Base-by-base conservation (phyloP, 2,329 filamentous ascomycete genomes). In the Colletotrichum coccodes region DNA sequence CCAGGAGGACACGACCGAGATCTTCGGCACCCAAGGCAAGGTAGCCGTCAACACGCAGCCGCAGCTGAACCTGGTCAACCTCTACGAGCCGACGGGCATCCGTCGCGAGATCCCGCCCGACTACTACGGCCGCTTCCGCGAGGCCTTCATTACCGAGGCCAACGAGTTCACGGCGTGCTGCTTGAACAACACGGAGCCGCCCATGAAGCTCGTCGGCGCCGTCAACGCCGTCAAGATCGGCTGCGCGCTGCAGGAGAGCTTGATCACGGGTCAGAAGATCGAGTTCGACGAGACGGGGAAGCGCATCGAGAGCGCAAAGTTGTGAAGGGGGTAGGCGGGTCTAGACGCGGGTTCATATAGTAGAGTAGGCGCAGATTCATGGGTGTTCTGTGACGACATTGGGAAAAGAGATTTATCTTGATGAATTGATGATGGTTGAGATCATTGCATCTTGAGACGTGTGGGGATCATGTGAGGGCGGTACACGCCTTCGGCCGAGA, bases 1-100 rank as follows among this genome's bases (percentile, higher is more conserved):
- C 0, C 90, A 92, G 77, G 87, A 91, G 70, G 90, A 92, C 75
- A 87, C 84, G 67, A 91, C 90, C 0, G 89, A 92, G 78, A 86
- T 92, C 70, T 89, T 92, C 62, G 90, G 90, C 16, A 92, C 90
- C 1, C 83, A 86, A 72, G 89, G 90, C 46, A 92, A 91, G 76
- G 74, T 92, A 6, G 80, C 83, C 2, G 82, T 92, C 70, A 92
- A 92, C 73, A 83, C 81, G 7, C 85, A 90, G 72, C 90, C 90
- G 7, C 79, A 81, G 60, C 79, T 77, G 2, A 86, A 87, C 65
- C 79, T 90, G 26, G 84, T 91, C 40, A 85, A 89, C 70, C 80
- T 87, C 56, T 85, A 88, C 75, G 82, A 89, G 72, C 59, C 82
- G 0, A 80, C 74, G 1, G 88, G 89, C 6, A 83, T 92, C 26